These are phyloP conservation scores for Aspergillus sp. DNA, from an alignment of 2,329 filamentous ascomycete species.

Conservation along the genomic window DNA sequence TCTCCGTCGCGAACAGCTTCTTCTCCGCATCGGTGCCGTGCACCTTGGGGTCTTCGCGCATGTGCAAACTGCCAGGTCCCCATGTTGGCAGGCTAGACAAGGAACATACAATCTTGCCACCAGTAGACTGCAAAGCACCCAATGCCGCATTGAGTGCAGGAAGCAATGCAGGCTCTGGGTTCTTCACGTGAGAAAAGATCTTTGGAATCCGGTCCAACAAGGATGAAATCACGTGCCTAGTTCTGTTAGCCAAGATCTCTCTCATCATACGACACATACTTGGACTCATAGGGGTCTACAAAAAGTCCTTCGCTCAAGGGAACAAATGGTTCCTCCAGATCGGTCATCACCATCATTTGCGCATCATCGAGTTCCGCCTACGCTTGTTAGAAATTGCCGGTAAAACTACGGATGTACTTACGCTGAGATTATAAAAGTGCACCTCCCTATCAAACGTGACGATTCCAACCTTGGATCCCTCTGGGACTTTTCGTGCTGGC, in stretches of 20 bases:
- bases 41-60: slow-evolving; percentile 84
- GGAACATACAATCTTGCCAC: slow-evolving; percentile 88
- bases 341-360: slow-evolving; percentile 98
- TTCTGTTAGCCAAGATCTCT: neutral
- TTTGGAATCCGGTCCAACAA: slow-evolving; percentile 77
- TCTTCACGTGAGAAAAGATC: slow-evolving; percentile 83
- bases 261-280: slow-evolving; percentile 39
- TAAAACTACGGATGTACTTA: slow-evolving; percentile 41
- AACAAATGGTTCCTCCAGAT: slow-evolving; percentile 93
- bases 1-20: slow-evolving; percentile 86
- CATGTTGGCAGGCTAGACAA: slow-evolving; percentile 83
- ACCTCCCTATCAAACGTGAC: slow-evolving; percentile 95
- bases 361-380: slow-evolving; percentile 74
- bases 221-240: slow-evolving; percentile 71
- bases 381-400: slow-evolving; percentile 14
- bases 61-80: slow-evolving; percentile 78
- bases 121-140: slow-evolving; percentile 77
- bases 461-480: slow-evolving; percentile 84
- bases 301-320: slow-evolving; percentile 88
- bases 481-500: slow-evolving; percentile 59
- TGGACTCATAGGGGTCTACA: slow-evolving; percentile 88
- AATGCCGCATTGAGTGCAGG: slow-evolving; percentile 79
- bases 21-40: slow-evolving; percentile 84
- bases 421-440: slow-evolving; percentile 94
- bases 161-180: slow-evolving; percentile 82